Conservation (phyloP, 225 moss, liverwort and hornwort genomes). For the Pseudisothecium myosuroides region DNA sequence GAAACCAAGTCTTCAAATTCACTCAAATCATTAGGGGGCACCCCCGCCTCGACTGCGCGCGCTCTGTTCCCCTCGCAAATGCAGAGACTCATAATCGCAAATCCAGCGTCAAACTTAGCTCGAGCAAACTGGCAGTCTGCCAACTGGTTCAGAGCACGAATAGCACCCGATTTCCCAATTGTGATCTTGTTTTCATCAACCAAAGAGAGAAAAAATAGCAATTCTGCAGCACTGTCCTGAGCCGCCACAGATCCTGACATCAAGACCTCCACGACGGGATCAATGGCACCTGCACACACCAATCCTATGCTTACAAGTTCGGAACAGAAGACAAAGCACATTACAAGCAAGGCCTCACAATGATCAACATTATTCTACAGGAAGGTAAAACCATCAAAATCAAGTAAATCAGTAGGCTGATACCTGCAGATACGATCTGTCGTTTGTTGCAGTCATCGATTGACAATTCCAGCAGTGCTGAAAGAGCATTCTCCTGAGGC, state of each 20-base stretch:
- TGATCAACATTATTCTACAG: background rate
- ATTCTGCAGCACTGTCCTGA: slow-evolving; percentile 67
- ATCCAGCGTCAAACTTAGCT: slow-evolving; percentile 53
- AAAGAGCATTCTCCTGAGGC: slow-evolving; percentile 68
- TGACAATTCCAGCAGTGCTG: slow-evolving; percentile 67
- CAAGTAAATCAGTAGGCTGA: background rate
- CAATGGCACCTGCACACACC: slow-evolving; percentile 36
- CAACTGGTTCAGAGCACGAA: slow-evolving; percentile 48
- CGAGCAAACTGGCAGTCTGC: slow-evolving; percentile 15
- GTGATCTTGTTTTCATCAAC: slow-evolving; percentile 64
- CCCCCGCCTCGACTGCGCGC: background rate
- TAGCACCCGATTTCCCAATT: slow-evolving; percentile 57
- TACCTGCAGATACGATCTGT: slow-evolving; percentile 36
- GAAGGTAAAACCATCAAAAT: background rate
- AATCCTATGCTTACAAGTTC: background rate
- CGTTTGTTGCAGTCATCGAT: slow-evolving; percentile 71
- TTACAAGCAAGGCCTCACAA: background rate
- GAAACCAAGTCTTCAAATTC: background rate
- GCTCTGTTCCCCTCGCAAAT: slow-evolving; percentile 66
- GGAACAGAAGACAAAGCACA: background rate
- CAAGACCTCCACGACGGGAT: slow-evolving; percentile 61
- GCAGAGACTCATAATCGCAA: slow-evolving; percentile 58
- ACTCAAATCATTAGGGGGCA: fast-evolving
- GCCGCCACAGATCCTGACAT: slow-evolving; percentile 52
- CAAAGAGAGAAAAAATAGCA: slow-evolving; percentile 65